A percentile compares a stretch with the other conserved stretches of the same genome.
These are phyloP conservation scores for Arabidopsis hybrid DNA, from an alignment of 441 rosid genomes.

Conservation along the genomic window DNA sequence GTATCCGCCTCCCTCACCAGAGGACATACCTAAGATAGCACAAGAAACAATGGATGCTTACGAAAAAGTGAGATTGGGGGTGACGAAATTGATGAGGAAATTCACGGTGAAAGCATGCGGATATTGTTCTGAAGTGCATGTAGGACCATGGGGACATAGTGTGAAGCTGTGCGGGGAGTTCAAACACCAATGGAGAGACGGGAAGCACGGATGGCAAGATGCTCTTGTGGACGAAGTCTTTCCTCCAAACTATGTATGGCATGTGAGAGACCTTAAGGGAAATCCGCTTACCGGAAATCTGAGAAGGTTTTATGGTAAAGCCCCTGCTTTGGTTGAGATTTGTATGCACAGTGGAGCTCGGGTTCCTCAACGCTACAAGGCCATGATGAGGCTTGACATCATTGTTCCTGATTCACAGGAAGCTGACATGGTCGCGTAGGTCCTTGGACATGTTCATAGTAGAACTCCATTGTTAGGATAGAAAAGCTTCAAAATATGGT, in stretches of 20 bases:
- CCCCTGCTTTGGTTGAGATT: conserved; percentile 49
- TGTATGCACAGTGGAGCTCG: conserved; percentile 41
- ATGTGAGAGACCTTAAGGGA: conserved; percentile 74
- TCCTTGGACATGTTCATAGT: conserved; percentile 33
- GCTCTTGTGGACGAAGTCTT: conserved; percentile 71
- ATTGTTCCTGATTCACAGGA: conserved; percentile 44
- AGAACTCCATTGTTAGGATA: conserved; percentile 54
- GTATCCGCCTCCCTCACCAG: conserved; percentile 58
- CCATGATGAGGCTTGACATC: conserved; percentile 46
- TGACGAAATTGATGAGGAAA: conserved; percentile 72
- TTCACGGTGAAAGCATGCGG: conserved; percentile 80
- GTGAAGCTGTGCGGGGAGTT: conserved; percentile 65
- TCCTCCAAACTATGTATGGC: conserved; percentile 87
- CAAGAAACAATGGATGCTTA: conserved; percentile 83
- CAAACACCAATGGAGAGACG: conserved; percentile 74
- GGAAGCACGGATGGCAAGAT: conserved; percentile 68
- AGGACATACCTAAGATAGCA: conserved; percentile 67
- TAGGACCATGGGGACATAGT: conserved; percentile 48
- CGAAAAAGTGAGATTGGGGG: conserved; percentile 66
- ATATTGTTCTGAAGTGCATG: conserved; percentile 46
- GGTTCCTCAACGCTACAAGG: conserved; percentile 34
- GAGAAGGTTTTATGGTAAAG: conserved; percentile 82
- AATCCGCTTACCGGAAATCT: conserved; percentile 65
- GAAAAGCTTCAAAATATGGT: conserved; percentile 8
- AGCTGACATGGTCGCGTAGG: conserved; percentile 43